Percentiles rank a stretch among this genome's conserved stretches.
These are phyloP conservation scores for Lentinula boryana DNA, from an alignment of 768 basidiomycete species.

Conservation along the genomic window DNA sequence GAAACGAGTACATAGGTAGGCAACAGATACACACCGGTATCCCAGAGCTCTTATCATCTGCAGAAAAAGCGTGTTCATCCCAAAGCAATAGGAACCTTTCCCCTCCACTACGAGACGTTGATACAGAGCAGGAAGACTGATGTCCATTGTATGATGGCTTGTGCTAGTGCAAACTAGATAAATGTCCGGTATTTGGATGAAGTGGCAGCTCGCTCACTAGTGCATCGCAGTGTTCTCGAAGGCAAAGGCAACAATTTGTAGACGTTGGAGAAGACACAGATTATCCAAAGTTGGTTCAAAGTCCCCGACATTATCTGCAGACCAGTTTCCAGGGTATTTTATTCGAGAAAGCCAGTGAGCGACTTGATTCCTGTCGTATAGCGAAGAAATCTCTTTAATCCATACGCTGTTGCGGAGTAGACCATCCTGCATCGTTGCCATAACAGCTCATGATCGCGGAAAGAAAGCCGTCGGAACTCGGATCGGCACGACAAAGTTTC, in stretches of 20 bases:
- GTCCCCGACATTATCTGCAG: slow-evolving; percentile 13
- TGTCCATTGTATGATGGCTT: slow-evolving; percentile 19
- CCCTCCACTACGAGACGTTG: slow-evolving; percentile 16
- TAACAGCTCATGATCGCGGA: neutral
- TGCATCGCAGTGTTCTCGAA: slow-evolving; percentile 34
- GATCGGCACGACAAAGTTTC: neutral
- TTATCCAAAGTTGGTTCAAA: slow-evolving; percentile 22
- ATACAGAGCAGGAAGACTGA: slow-evolving; percentile 17
- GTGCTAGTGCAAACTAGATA: slow-evolving; percentile 10
- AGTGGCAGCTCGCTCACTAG: slow-evolving; percentile 20
- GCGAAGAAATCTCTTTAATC: slow-evolving; percentile 19
- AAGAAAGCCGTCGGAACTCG: neutral
- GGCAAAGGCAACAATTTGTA: slow-evolving; percentile 26
- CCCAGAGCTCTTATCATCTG: slow-evolving; percentile 23
- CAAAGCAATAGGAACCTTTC: slow-evolving; percentile 25
- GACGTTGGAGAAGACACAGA: slow-evolving; percentile 18
- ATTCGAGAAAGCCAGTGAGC: slow-evolving; percentile 20
- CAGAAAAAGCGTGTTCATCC: slow-evolving; percentile 20
- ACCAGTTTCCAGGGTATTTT: slow-evolving; percentile 9
- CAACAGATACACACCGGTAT: slow-evolving; percentile 15
- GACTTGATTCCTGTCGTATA: slow-evolving; percentile 16
- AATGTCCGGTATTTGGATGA: neutral
- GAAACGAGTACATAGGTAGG: neutral
- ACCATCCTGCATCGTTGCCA: neutral
- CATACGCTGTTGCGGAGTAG: slow-evolving; percentile 12